Base-by-base conservation (phyloP, 2,329 filamentous ascomycete genomes). In the Diaporthe citri region DNA sequence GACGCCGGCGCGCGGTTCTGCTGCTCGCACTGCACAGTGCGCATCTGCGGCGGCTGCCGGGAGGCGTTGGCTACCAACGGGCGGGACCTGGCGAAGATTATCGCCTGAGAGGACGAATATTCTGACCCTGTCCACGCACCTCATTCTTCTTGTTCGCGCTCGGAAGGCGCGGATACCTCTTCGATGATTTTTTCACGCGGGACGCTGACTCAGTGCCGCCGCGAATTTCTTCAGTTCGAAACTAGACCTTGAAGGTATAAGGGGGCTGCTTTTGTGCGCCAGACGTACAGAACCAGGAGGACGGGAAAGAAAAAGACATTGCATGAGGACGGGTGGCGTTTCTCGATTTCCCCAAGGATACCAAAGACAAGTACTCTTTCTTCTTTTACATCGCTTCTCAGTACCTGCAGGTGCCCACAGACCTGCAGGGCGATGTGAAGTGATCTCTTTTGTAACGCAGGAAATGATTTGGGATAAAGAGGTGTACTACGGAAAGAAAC, bases 1-100 rank as follows among this genome's bases (percentile, higher is more conserved):
- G 87, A 90, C 74, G 78, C 80, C 9, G 84, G 85, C 59, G 81
- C 85, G 76, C 86, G 89, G 48, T 87, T 83, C 81, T 83, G 83
- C 28, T 90, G 89, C 79, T 81, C 82, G 20, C 88, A 87, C 80
- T 90, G 89, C 81, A 83, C 85, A 75, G 78, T 90, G 64, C 86
- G 88, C 70, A 85, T 91, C 74, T 91, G 90, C 80, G 83, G 84
- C 43, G 77, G 82, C 2, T 91, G 90, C 77, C 80, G 83, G 52
- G 85, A 83, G 17, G 79, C 82, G 31, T 80, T 91, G 72, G 82
- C 84, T 36, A 79, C 79, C 34, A 83, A 85, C 62, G 82, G 84
- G 52, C 83, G 85, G 34, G 85, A 90, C 75, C 80, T 91, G 41
- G 77, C 78, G n/a, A 80, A 78, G 51, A 80, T 89, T 12, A 77